Percentiles rank a stretch among this genome's conserved stretches.
Evolutionary conservation across 2,329 filamentous ascomycete species (phyloP).

Genomic region (Cladophialophora carrionii): DNA sequence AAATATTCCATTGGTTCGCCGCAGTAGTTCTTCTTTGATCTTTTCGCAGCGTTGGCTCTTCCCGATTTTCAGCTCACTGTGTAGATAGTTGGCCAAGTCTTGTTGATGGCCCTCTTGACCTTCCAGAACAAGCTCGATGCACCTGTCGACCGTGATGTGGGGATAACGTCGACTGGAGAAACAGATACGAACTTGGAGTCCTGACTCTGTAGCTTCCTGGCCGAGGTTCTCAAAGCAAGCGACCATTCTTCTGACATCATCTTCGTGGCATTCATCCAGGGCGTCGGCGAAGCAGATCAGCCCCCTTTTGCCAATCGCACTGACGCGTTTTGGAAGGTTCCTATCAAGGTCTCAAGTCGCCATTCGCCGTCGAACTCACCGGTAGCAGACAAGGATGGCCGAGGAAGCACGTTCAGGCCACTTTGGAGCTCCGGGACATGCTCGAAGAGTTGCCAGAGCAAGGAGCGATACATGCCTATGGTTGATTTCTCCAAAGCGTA

Average conservation of each 20-base stretch:
- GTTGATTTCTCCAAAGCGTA: constrained; percentile 51
- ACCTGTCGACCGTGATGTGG: constrained; percentile 43
- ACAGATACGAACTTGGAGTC: constrained; percentile 41
- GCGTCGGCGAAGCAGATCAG: constrained; percentile 43
- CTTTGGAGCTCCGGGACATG: constrained; percentile 43
- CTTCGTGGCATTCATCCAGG: constrained; percentile 38
- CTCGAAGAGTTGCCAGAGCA: constrained; percentile 54
- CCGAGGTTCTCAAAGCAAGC: constrained; percentile 44
- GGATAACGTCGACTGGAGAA: constrained; percentile 54
- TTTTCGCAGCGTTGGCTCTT: constrained; percentile 33
- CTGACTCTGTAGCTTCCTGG: constrained; percentile 23
- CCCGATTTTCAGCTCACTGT: constrained; percentile 40
- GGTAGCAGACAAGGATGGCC: not conserved
- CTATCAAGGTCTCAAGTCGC: constrained; percentile 40
- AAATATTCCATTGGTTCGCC: constrained; percentile 46
- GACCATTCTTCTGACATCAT: constrained; percentile 46
- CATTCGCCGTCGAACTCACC: constrained; percentile 26
- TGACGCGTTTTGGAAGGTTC: constrained; percentile 40
- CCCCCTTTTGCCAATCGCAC: constrained; percentile 35
- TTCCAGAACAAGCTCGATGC: constrained; percentile 44
- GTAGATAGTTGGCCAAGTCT: constrained; percentile 45
- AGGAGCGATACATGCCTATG: constrained; percentile 56
- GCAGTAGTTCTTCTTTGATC: constrained; percentile 42
- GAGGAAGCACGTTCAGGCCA: constrained; percentile 36
- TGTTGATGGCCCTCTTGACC: constrained; percentile 42